Base-by-base conservation (phyloP, 345 rosid species). In the Raphanus raphanistrum region DNA sequence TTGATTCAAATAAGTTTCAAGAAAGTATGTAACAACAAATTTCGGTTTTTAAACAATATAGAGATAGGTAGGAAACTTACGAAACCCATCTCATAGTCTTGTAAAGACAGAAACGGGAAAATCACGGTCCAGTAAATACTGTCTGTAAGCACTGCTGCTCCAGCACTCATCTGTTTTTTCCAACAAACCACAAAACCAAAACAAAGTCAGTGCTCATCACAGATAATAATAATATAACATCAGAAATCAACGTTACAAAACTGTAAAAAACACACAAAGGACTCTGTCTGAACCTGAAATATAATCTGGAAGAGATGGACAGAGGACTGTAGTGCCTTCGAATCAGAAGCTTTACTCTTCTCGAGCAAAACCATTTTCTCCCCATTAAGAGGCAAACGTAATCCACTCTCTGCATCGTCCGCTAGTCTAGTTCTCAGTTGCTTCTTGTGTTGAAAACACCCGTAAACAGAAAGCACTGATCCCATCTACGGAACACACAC, bases 91-190 rank as follows among this genome's bases (percentile, higher is more conserved):
- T 76, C 33, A 35, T 80, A 84, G 76, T 87, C 91, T 35, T 74
- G 75, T 72, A 87, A 74, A 72, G 88, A 82, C 72, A 90, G 84
- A 76, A 84, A 88, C 1, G 90, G 94, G 75, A 86, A 90, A 75
- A 92, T 87, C 75, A 88, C 75, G 29, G 63, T 36, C 94, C 94
- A 92, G 81, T 86, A 92, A 11, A 87, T 68, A 64, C 82, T 75
- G 76, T 90, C 94, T 31, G 92, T 92, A 26, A 90, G 87, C 85
- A 84, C 84, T 43, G 86, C 88, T 17, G 91, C 90, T 79, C 90
- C 94, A 38, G 88, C 89, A 77, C 69, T 79, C 68, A 82, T 82
- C 93, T 90, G 83, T 81, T 48, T 43, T 21, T 57, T 52, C 68
- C 60, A 13, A 45, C 59, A 64, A 68, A 65, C 68, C 1, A 3